These are phyloP conservation scores for Arabidopsis lyrata DNA, from an alignment of 441 rosid species.

Conservation along the genomic window DNA sequence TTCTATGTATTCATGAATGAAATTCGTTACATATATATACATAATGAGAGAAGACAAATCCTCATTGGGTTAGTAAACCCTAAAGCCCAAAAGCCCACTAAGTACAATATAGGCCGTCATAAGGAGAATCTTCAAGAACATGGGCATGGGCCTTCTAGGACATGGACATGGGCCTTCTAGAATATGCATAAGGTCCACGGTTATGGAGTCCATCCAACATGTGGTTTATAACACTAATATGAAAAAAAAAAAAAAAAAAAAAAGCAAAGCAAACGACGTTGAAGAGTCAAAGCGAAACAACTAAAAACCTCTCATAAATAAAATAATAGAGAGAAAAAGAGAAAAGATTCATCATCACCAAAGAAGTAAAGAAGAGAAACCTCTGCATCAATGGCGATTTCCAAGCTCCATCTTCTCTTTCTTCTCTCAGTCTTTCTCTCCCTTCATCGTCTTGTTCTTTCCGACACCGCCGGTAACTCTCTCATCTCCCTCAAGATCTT, in stretches of 20 bases:
- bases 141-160: too few species aligned
- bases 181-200: too few species aligned
- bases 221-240: too few species aligned
- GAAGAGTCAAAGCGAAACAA: neutral
- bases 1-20: too few species aligned
- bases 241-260: neutral
- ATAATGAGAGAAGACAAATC: too few species aligned
- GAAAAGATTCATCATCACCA: neutral
- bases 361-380: neutral
- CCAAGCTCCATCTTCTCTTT: slow-evolving; percentile 34
- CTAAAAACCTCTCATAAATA: neutral
- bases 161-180: too few species aligned
- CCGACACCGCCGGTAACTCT: slow-evolving; percentile 25
- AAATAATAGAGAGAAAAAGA: neutral
- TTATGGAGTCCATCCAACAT: too few species aligned
- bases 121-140: too few species aligned
- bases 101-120: too few species aligned
- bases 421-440: slow-evolving; percentile 36
- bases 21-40: too few species aligned
- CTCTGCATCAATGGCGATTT: slow-evolving; percentile 41
- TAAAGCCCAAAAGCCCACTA: too few species aligned
- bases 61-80: too few species aligned
- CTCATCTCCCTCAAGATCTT: neutral
- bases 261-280: slow-evolving; percentile 9
- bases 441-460: slow-evolving; percentile 41